Base-by-base conservation (phyloP, 2,329 filamentous ascomycete species). In the Aspergillus fumigatus region DNA sequence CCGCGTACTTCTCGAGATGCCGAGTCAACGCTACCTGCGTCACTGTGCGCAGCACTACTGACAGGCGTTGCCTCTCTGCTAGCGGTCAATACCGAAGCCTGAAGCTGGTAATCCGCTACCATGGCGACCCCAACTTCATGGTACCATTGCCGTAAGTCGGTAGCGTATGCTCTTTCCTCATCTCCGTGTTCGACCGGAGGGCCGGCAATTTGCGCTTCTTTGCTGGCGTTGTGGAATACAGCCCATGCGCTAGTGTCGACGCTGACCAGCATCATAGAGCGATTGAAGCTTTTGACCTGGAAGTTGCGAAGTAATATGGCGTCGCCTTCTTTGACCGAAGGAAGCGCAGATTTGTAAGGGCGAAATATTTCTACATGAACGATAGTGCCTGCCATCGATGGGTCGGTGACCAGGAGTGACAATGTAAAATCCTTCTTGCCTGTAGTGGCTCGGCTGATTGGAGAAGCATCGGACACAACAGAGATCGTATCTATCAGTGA, bases 241-340 rank as follows among this genome's bases (percentile, higher is more conserved):
- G 73, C 77, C 79, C 79, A 81, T 10, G 77, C 71, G 56, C 77
- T 79, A 17, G 69, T 69, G 11, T 75, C 68, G 2, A 65, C 68
- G 60, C 75, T 79, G 50, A 76, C 60, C 2, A 81, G 68, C 56
- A 72, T 71, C 52, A 77, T 65, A 6, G 68, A 70, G 59, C 74
- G 71, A 14, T 76, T 67, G 50, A 71, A 65, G 56, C 67, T 76
- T 43, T 74, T 70, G 8, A 80, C 75, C 56, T 75, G 74, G 63
- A 80, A 78, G 56, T 79, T 71, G 14, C 77, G 72, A 8, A 81
- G 69, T 2, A 81, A 65, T 35, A 81, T 65, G 2, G 71, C 69
- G 57, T 78, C 74, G 11, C 77, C 78, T 58, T 72, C 66, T 7
- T 57, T 57, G 17, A 73, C 51, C 4, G 60, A 56, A 19, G 78